Conservation (phyloP, 495 filamentous ascomycete genomes). For the Tuber brumale region DNA sequence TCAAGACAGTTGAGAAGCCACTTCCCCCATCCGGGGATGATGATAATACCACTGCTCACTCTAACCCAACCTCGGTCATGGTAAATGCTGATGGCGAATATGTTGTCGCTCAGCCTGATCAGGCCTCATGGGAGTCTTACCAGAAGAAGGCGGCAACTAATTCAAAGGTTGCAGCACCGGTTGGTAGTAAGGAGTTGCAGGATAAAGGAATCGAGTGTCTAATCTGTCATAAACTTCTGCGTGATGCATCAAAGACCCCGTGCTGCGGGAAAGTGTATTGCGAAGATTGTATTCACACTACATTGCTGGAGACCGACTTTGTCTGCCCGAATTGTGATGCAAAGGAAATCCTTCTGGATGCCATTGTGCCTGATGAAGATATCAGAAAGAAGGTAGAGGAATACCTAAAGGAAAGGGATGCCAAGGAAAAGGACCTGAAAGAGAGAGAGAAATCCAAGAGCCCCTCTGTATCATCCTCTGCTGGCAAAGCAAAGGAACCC, state of each 20-base stretch:
- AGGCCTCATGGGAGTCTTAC: constrained; percentile 90
- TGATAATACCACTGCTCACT: constrained; percentile 47
- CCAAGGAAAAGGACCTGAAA: constrained; percentile 54
- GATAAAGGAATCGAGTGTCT: constrained; percentile 83
- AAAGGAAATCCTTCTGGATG: constrained; percentile 86
- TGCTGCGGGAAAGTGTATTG: constrained; percentile 97
- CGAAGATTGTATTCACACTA: constrained; percentile 97
- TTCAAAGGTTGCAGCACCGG: constrained; percentile 69
- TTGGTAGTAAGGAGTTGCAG: constrained; percentile 71
- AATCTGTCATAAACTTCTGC: constrained; percentile 92
- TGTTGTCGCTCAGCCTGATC: constrained; percentile 89
- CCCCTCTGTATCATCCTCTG: constrained; percentile 43
- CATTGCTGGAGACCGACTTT: constrained; percentile 95
- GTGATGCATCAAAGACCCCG: constrained; percentile 95
- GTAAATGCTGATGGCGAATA: constrained; percentile 95
- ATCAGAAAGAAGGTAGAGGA: constrained; percentile 65
- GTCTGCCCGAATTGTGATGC: constrained; percentile 84
- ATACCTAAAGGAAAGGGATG: constrained; percentile 67
- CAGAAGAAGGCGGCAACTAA: constrained; percentile 75
- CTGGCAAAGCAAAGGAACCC: constrained; percentile 32
- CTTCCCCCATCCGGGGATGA: constrained; percentile 64
- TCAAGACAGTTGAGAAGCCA: constrained; percentile 89
- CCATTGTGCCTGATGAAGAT: constrained; percentile 75
- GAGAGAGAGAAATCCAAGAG: constrained; percentile 59
- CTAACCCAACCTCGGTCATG: constrained; percentile 78